Evolutionary conservation across 805 yeast genomes (phyloP).

Genomic region (Scheffersomyces amazonensis): DNA sequence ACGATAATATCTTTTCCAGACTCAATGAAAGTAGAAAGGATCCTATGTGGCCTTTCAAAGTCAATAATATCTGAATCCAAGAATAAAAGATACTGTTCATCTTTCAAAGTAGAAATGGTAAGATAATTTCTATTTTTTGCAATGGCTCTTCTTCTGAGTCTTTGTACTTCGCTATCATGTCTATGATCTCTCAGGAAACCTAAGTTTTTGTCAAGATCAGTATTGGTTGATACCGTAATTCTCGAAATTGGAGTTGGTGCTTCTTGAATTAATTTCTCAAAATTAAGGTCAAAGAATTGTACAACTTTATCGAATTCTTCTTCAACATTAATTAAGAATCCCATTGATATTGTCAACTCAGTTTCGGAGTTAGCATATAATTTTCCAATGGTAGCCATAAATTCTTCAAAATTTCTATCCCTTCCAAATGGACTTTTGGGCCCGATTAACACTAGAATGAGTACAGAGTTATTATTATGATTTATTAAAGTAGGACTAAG

Average conservation of each 20-base stretch:
- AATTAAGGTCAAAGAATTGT: slow-evolving; percentile 13
- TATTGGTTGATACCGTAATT: slow-evolving; percentile 33
- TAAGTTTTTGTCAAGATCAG: slow-evolving; percentile 12
- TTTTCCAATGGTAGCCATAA: slow-evolving; percentile 23
- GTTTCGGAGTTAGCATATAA: slow-evolving; percentile 17
- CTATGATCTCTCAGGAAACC: slow-evolving; percentile 16
- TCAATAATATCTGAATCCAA: slow-evolving; percentile 34
- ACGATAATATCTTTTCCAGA: slow-evolving; percentile 33
- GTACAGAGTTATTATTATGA: slow-evolving; percentile 4
- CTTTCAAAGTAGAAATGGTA: slow-evolving; percentile 21
- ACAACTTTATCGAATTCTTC: slow-evolving; percentile 21
- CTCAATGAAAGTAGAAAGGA: slow-evolving; percentile 20
- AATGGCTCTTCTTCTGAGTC: slow-evolving; percentile 31
- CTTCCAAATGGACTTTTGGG: slow-evolving; percentile 33
- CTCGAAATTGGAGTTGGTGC: slow-evolving; percentile 23
- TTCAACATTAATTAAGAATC: slow-evolving; percentile 28
- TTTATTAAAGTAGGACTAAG: not conserved
- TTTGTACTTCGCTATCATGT: slow-evolving; percentile 27
- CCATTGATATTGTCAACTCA: slow-evolving; percentile 16
- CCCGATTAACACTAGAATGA: slow-evolving; percentile 24
- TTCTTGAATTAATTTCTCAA: slow-evolving; percentile 9
- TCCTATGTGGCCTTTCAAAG: slow-evolving; percentile 21
- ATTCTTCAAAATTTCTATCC: slow-evolving; percentile 15
- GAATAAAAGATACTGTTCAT: slow-evolving; percentile 32
- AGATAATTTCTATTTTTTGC: slow-evolving; percentile 39